Base-by-base conservation (phyloP, 345 rosid species). In the Ceriops tagal region DNA sequence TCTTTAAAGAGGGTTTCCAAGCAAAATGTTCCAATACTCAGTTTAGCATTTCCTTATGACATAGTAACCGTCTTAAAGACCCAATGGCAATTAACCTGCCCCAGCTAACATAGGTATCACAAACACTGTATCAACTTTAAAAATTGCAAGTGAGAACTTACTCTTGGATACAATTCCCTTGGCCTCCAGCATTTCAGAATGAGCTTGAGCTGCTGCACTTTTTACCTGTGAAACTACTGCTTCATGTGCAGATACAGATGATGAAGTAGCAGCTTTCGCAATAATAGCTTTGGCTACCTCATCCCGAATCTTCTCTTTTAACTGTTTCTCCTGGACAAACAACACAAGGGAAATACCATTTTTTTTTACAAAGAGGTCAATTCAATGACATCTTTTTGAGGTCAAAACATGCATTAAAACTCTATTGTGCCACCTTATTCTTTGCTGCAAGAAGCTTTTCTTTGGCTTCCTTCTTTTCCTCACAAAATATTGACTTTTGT, bases 201-300 rank as follows among this genome's bases (percentile, higher is more conserved):
- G 83, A 63, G 77, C 92, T 73, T 81, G 80, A 56, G 83, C 71
- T 2, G 76, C 67, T 86, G 87, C 86, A 60, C 68, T 83, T 77
- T 80, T 86, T 61, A 89, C 78, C 71, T 67, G 75, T 11, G 82
- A 70, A 69, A 84, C 53, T 66, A 88, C 62, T 39, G 81, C 84
- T 13, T 75, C 76, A 73, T 70, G 85, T 78, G 89, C 83, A 37
- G 88, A 65, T 68, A 80, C 13, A 43, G 87, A 71, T 32, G 83
- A 46, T 7, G 86, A 79, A 79, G 70, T 85, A 71, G 82, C 89
- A 51, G 78, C 69, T 73, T 81, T 79, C 46, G 77, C 81, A 53
- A 70, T 73, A 65, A 79, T 71, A 28, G 84, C 85, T 85, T 81
- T 87, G 32, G 86, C 89, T 71, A 83, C 64, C 79, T 87, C 90